These are phyloP conservation scores for Colletotrichum neosansevieriae DNA, from an alignment of 2,329 filamentous ascomycete genomes.

Conservation along the genomic window DNA sequence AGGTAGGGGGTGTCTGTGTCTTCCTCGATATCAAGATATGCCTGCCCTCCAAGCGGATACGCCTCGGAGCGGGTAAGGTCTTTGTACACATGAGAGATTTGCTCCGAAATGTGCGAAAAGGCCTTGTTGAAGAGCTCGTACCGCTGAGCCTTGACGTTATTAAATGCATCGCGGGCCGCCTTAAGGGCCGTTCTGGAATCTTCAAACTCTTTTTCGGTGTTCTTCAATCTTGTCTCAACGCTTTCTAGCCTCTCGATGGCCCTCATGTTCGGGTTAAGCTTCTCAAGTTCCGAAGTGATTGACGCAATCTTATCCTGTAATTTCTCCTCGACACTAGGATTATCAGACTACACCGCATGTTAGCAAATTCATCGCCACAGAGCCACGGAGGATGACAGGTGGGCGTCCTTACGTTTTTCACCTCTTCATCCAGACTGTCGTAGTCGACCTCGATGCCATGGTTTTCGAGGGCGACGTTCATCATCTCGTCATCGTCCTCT, in stretches of 20 bases:
- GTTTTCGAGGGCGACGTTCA: conserved; percentile 80
- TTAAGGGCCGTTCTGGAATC: conserved; percentile 81
- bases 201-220: conserved; percentile 91
- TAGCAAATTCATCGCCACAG: conserved; percentile 42
- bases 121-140: conserved; percentile 95
- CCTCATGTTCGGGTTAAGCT: conserved; percentile 96
- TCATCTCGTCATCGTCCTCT: conserved; percentile 67
- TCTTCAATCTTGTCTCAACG: conserved; percentile 84
- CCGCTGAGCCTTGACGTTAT: conserved; percentile 82
- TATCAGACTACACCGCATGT: conserved; percentile 67
- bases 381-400: neutral
- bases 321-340: conserved; percentile 77
- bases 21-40: conserved; percentile 91
- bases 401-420: conserved; percentile 74
- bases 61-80: conserved; percentile 90
- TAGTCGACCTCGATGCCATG: conserved; percentile 95
- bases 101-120: conserved; percentile 93
- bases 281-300: conserved; percentile 85
- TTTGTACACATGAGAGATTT: conserved; percentile 94
- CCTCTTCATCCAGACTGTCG: conserved; percentile 81
- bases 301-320: conserved; percentile 82
- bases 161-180: conserved; percentile 84
- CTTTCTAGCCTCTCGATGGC: conserved; percentile 91
- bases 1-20: conserved; percentile 97
- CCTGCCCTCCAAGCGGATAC: conserved; percentile 92